phyloP scores from a whole-genome alignment of 768 basidiomycete species.

The Serendipita vermifera region DNA sequence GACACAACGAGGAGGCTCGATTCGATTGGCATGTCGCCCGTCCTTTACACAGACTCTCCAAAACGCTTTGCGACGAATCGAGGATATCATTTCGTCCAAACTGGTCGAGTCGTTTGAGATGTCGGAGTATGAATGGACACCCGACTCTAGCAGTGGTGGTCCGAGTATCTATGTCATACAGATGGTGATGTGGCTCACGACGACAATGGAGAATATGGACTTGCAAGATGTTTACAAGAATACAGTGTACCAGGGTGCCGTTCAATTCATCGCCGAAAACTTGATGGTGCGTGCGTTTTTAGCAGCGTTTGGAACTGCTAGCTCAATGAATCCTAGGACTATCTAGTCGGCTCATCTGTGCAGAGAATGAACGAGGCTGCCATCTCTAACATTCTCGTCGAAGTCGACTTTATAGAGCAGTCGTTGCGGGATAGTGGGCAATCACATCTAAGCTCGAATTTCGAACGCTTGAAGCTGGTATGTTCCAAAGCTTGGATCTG shows the following conservation, averaged over 20 bases:
- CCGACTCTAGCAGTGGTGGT: constrained; percentile 49
- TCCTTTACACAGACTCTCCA: constrained; percentile 55
- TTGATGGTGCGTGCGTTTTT: constrained; percentile 53
- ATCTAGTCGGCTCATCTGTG: constrained; percentile 63
- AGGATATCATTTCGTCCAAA: constrained; percentile 74
- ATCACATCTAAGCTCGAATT: constrained; percentile 53
- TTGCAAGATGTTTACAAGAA: constrained; percentile 80
- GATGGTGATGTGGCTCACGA: constrained; percentile 90
- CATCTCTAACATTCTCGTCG: constrained; percentile 70
- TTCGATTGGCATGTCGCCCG: constrained; percentile 45
- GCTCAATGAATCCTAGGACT: constrained; percentile 37
- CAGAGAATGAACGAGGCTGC: constrained; percentile 79
- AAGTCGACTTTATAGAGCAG: constrained; percentile 80
- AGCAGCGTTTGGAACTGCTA: background rate
- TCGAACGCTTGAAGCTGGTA: constrained; percentile 69
- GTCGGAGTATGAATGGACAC: constrained; percentile 91
- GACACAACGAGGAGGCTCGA: constrained; percentile 69
- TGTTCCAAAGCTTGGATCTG: too few species aligned
- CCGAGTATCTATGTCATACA: constrained; percentile 94
- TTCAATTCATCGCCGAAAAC: constrained; percentile 76
- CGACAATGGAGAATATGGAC: constrained; percentile 80
- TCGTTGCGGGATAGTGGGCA: constrained; percentile 67
- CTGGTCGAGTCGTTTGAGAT: constrained; percentile 93
- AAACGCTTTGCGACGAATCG: constrained; percentile 62
- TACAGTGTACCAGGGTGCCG: constrained; percentile 75